Conservation (phyloP, 441 rosid genomes). For the Populus hybrid region DNA sequence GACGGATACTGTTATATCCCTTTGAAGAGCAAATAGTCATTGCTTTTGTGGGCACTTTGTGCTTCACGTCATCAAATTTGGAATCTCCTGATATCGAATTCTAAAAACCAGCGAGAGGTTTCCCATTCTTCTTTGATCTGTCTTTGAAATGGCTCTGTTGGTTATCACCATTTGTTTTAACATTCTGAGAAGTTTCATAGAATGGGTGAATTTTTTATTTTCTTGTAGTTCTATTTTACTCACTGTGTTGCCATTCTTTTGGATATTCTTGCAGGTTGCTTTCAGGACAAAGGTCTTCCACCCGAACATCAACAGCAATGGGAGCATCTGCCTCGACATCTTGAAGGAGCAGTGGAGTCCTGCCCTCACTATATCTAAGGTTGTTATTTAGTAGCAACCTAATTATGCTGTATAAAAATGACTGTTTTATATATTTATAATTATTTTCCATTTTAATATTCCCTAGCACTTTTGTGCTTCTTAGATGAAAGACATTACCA, state of each 20-base stretch:
- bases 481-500: not conserved
- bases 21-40: not conserved
- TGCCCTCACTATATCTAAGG: slow-evolving; percentile 90
- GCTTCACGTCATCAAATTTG: not conserved
- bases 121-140: slow-evolving; percentile 7
- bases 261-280: slow-evolving; percentile 49
- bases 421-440: too few species aligned
- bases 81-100: slow-evolving; percentile 7
- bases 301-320: slow-evolving; percentile 88
- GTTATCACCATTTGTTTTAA: not conserved
- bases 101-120: slow-evolving; percentile 9
- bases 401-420: not conserved
- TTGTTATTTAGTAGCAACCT: slow-evolving; percentile 13
- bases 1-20: not conserved
- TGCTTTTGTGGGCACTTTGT: not conserved
- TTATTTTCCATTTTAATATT: not conserved
- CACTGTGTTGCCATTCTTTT: not conserved
- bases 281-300: slow-evolving; percentile 88
- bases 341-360: slow-evolving; percentile 93
- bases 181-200: not conserved
- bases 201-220: not conserved
- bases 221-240: not conserved
- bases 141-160: not conserved
- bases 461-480: not conserved
- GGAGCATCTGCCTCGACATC: slow-evolving; percentile 90